These are phyloP conservation scores for Cystobasidium onofrii DNA, from an alignment of 768 basidiomycete species.

Conservation along the genomic window DNA sequence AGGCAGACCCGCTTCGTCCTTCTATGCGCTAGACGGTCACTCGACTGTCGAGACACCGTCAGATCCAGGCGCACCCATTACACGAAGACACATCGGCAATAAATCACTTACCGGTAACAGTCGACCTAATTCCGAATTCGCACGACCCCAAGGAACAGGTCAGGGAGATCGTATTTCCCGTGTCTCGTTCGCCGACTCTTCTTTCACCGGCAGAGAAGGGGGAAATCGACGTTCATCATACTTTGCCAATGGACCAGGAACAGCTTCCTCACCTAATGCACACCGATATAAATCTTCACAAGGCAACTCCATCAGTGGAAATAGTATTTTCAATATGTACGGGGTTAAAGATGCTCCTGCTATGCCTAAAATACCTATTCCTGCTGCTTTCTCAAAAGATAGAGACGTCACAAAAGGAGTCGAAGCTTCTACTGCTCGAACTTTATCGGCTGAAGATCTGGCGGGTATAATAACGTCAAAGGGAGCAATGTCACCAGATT, in stretches of 20 bases:
- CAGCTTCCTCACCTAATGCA: conserved; percentile 12
- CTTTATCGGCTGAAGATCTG: not conserved
- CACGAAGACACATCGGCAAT: not conserved
- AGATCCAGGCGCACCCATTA: not conserved
- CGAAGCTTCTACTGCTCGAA: not conserved
- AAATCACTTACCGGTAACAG: not conserved
- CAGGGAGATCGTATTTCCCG: not conserved
- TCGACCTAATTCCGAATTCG: conserved; percentile 2
- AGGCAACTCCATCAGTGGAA: not conserved
- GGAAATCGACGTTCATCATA: conserved; percentile 10
- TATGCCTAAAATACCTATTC: conserved; percentile 8
- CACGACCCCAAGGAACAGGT: not conserved
- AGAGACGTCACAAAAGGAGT: not conserved
- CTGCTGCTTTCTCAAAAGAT: not conserved
- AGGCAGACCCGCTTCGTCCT: conserved; percentile 17
- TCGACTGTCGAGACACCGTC: conserved; percentile 4
- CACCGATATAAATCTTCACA: conserved; percentile 9
- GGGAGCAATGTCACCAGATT: not conserved
- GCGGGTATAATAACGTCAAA: not conserved
- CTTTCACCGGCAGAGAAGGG: conserved; percentile 15
- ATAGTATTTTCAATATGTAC: not conserved
- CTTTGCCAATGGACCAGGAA: conserved; percentile 21
- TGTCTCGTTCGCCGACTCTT: conserved; percentile 5
- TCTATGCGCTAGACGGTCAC: conserved; percentile 25
- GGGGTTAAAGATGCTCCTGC: not conserved